Percentiles rank a stretch among this genome's conserved stretches.
phyloP scores from a whole-genome alignment of 2,329 filamentous ascomycete species.

The Rhynchosporium secalis region DNA sequence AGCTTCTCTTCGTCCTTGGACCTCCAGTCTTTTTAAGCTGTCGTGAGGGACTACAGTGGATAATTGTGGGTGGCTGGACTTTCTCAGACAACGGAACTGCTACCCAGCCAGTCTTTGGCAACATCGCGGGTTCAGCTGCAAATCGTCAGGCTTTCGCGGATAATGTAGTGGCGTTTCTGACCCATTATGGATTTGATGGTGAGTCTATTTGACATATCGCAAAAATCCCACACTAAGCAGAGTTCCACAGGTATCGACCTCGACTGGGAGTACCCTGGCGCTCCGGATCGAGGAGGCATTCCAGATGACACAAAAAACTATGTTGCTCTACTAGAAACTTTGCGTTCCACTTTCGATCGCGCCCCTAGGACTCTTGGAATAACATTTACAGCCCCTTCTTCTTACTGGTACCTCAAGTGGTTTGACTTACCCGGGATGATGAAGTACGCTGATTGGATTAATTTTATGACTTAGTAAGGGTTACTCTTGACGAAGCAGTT shows the following conservation, averaged over 20 bases:
- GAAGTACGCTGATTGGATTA: constrained; percentile 33
- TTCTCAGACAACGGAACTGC: neutral
- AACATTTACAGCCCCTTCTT: constrained; percentile 16
- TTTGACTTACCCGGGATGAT: constrained; percentile 34
- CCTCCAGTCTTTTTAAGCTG: no score
- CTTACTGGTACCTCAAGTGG: constrained; percentile 38
- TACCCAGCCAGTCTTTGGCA: neutral
- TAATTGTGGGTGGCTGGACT: neutral
- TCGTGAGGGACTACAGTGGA: neutral
- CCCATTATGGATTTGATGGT: neutral
- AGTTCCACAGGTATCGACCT: no score
- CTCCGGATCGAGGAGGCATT: constrained; percentile 3
- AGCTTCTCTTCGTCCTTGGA: no score
- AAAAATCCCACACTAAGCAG: no score
- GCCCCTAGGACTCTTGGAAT: neutral
- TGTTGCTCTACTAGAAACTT: neutral
- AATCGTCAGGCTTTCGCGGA: neutral
- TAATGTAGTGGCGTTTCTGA: neutral
- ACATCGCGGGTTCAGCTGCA: neutral
- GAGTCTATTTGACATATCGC: no score
- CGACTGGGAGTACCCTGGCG: constrained; percentile 2
- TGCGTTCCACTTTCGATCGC: neutral
- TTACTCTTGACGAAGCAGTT: no score
- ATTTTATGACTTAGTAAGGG: constrained; percentile 29
- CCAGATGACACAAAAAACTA: neutral